Percentiles rank a stretch among this genome's conserved stretches.
Conservation (phyloP, 345 rosid genomes). For the Citrus reticulata region DNA sequence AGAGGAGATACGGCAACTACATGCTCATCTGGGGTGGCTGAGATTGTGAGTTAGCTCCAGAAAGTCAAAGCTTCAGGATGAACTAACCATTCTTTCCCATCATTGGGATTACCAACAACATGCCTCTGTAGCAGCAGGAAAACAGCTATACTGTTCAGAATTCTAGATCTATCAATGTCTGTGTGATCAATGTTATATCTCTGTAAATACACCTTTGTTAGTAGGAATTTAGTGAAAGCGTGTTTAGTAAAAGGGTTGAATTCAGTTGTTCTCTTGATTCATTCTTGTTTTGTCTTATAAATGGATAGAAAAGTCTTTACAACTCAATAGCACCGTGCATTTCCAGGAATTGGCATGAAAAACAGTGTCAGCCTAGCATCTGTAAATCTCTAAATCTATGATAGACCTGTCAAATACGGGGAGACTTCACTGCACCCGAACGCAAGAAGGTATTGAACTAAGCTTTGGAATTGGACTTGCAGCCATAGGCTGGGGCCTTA, state of each 20-base stretch:
- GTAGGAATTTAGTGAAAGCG: not conserved
- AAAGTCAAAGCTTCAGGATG: not conserved
- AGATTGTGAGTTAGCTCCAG: slow-evolving; percentile 42
- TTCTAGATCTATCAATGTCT: not conserved
- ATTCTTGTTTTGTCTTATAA: not conserved
- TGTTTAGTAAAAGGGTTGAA: not conserved
- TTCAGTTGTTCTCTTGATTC: not conserved
- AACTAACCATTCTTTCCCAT: slow-evolving; percentile 5
- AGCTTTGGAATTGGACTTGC: too few relatives aligned
- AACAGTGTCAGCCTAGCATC: not conserved
- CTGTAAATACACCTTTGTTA: not conserved
- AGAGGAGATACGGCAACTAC: slow-evolving; percentile 46
- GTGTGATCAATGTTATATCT: not conserved
- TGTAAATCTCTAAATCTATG: not conserved
- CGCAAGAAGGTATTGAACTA: too few relatives aligned
- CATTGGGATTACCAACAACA: not conserved
- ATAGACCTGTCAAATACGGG: not conserved
- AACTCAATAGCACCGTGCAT: not conserved
- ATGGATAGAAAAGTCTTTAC: not conserved
- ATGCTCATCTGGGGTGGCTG: slow-evolving; percentile 49
- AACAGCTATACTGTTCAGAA: not conserved
- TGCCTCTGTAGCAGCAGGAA: not conserved
- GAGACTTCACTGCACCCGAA: too few relatives aligned
- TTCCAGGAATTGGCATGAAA: too few relatives aligned
- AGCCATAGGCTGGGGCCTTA: too few relatives aligned